Evolutionary conservation across 495 filamentous ascomycete genomes (phyloP), one percentile per base, ranked within the genome.

Genomic region (Acidomyces sp.): DNA sequence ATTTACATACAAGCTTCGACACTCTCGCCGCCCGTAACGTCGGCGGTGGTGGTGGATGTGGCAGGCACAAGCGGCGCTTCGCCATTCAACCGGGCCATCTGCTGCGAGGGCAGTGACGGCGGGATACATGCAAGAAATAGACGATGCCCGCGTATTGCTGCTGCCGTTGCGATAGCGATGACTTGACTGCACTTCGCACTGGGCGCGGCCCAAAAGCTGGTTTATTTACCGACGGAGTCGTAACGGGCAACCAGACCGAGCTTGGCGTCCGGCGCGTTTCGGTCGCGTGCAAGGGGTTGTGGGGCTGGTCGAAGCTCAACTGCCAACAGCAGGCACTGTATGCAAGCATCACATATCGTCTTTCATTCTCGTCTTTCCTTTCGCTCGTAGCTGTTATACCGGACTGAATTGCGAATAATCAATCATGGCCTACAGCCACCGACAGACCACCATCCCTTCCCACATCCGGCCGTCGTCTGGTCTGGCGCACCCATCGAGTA

Each of bases 41-140:
- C 23, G 2, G 32, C 28, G 16, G 24, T 32, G 12, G 26, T 24
- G 19, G 33, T 35, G 13, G 18, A 6, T 25, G 46, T 41, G 9
- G 48, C 38, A 18, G 75, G 66, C 35, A 68, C 54, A 32, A 69
- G 66, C 51, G 72, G 69, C 60, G n/a, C n/a, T n/a, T 95, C 90
- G 66, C n/a, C n/a, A n/a, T 95, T 95, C 55, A 96, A 70, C 58
- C 88, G 73, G 58, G 88, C 88, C 88, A 96, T 94, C 45, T 54
- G 55, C 34, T 27, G 34, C 39, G 43, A 34, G 33, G 30, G 22
- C 3, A 18, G n/a, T 22, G 21, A 20, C 30, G 12, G 15, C 1
- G 7, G 17, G 12, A 45, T 10, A 18, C 24, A 45, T 45, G 19
- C 32, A n/a, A n/a, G 16, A 21, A n/a, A 24, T 43, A 43, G 6